Conservation (phyloP, 129 eudicot genomes). For the Tanacetum coccineum region DNA sequence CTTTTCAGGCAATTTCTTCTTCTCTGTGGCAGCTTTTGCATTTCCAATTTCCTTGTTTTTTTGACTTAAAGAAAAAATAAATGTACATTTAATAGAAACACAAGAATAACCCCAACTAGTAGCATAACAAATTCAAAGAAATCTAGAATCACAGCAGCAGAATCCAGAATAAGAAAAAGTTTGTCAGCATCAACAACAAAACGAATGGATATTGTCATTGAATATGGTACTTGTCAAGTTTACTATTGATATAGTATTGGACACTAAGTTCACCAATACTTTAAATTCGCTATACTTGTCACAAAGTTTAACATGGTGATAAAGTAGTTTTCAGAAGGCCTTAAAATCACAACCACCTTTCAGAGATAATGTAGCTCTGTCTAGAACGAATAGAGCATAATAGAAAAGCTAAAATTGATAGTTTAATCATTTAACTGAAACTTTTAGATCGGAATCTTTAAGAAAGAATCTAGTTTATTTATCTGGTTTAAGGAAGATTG, state of each 20-base stretch:
- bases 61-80: slow-evolving; percentile 13
- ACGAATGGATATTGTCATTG: background rate
- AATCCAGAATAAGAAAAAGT: background rate
- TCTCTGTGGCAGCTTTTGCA: slow-evolving; percentile 38
- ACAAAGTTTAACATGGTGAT: slow-evolving; percentile 1
- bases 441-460: no score
- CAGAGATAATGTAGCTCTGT: background rate
- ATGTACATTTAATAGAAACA: no score
- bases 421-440: background rate
- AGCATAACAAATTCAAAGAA: background rate
- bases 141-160: background rate
- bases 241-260: background rate
- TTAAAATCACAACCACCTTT: background rate
- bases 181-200: background rate
- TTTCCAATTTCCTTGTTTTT: no score
- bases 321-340: background rate
- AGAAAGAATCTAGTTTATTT: background rate
- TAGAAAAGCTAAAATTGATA: background rate
- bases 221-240: background rate
- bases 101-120: no score
- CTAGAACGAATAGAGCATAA: background rate
- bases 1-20: slow-evolving; percentile 72
- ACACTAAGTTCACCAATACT: background rate
- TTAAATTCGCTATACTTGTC: slow-evolving; percentile 1
- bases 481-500: background rate